A percentile compares a stretch with the other conserved stretches of the same genome.
phyloP scores from a whole-genome alignment of 768 basidiomycete genomes.

The Pulveroboletus frians region DNA sequence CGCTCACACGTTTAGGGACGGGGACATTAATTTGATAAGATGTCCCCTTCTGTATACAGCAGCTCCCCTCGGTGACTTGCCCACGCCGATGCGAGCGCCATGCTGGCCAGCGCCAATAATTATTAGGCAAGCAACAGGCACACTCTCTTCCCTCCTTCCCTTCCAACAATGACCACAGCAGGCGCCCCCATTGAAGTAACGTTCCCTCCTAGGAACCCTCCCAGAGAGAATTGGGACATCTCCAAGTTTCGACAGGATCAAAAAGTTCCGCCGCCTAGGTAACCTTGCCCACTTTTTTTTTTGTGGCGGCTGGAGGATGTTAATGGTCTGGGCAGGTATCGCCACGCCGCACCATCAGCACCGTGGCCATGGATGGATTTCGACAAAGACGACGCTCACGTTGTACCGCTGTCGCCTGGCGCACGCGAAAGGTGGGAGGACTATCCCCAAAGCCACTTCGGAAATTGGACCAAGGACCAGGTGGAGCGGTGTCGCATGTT shows the following conservation, averaged over 20 bases:
- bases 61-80: neutral
- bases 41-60: neutral
- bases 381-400: conserved; percentile 16
- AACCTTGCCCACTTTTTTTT: neutral
- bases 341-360: conserved; percentile 38
- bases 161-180: conserved; percentile 13
- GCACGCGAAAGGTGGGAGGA: conserved; percentile 22
- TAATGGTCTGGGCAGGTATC: conserved; percentile 29
- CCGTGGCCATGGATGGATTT: conserved; percentile 43
- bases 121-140: conserved; percentile 1
- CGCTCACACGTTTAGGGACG: conserved; percentile 8
- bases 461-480: conserved; percentile 51
- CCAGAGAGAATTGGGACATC: conserved; percentile 5
- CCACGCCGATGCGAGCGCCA: neutral
- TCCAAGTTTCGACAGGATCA: conserved; percentile 4
- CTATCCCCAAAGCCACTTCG: conserved; percentile 51
- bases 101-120: conserved; percentile 1
- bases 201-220: neutral
- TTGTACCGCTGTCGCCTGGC: conserved; percentile 4
- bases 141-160: neutral
- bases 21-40: neutral
- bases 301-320: no score
- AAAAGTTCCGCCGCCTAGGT: conserved; percentile 26
- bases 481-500: conserved; percentile 33
- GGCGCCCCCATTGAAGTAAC: conserved; percentile 1